phyloP scores from a whole-genome alignment of 2,329 filamentous ascomycete genomes.

The Anisogramma anomala region DNA sequence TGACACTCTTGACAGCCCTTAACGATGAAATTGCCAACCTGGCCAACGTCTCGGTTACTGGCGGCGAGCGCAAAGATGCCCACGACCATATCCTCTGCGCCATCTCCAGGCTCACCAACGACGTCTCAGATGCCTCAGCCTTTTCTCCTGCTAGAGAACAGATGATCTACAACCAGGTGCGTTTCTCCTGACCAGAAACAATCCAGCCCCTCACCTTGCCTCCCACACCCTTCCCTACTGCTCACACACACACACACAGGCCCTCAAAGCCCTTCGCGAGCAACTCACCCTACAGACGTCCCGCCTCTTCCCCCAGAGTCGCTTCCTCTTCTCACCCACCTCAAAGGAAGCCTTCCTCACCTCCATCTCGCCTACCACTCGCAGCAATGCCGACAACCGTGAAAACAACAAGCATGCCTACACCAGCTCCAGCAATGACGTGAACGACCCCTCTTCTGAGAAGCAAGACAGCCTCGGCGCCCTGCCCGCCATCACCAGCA shows the following conservation, averaged over 20 bases:
- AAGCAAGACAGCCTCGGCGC: conserved; percentile 20
- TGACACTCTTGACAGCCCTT: conserved; percentile 43
- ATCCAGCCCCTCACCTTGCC: too few relatives aligned
- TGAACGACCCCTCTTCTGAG: conserved; percentile 15
- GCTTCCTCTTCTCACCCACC: conserved; percentile 65
- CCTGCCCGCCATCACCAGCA: conserved; percentile 25
- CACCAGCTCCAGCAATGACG: not conserved
- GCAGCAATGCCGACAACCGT: too few relatives aligned
- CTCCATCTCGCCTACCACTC: conserved; percentile 4
- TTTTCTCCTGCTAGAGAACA: conserved; percentile 85
- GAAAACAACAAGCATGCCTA: not conserved
- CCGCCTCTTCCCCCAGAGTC: conserved; percentile 56
- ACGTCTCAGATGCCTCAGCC: conserved; percentile 72
- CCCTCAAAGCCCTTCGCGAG: conserved; percentile 70
- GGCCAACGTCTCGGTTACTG: conserved; percentile 47
- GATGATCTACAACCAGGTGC: conserved; percentile 68
- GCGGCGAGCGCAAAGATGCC: conserved; percentile 67
- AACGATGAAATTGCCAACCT: conserved; percentile 66
- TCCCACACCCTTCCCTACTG: too few relatives aligned
- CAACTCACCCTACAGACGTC: conserved; percentile 61
- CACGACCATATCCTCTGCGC: conserved; percentile 68
- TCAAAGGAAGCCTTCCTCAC: conserved; percentile 11
- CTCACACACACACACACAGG: conserved; percentile 34
- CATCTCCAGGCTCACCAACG: conserved; percentile 69
- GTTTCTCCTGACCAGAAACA: conserved; percentile 1